Evolutionary conservation across 192 early-diverging fungal species (phyloP), one percentile per base, ranked within the genome.

Genomic region (Funneliformis mosseae): DNA sequence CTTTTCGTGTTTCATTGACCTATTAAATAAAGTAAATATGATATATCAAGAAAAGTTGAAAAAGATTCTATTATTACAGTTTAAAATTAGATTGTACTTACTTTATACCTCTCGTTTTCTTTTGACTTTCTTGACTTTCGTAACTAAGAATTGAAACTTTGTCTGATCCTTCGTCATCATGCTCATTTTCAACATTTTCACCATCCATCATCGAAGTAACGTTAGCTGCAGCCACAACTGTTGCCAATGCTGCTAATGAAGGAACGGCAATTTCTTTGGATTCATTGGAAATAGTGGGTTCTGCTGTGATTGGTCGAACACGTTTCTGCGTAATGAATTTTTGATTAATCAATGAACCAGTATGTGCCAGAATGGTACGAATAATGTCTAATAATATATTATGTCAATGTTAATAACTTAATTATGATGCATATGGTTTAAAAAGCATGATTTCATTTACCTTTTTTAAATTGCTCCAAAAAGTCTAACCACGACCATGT

Each of bases 401-500:
- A 27, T 39, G 9, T 41, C 14, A 9, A 2, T 5, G 41, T 27
- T 43, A 12, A 27, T 5, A 16, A 4, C 16, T 42, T 16, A n/a
- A n/a, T n/a, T n/a, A n/a, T n/a, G n/a, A n/a, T n/a, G n/a, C n/a
- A 12, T 33, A 69, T 33, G 33, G 2, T 69, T 16, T 38, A 33
- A 70, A 4, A 68, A 63, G 27, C 5, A 11, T 46, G 28, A 41
- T 74, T 6, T 74, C 81, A 45, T 48, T 67, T 84, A 93, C 93
- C 93, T 88, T 85, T 90, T 78, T 93, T 94, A 9, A 95, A 82
- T 14, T 91, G 85, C 25, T 87, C 87, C 66, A 92, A 81, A 46
- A 95, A 84, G 60, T 95, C 93, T 48, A 90, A 86, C 91, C 92
- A 95, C 9, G 91, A 88, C 94, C 94, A 96, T 0, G 93, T 95